These are phyloP conservation scores for Lasiodiplodia theobromae DNA, from an alignment of 2,329 filamentous ascomycete genomes.

Conservation along the genomic window DNA sequence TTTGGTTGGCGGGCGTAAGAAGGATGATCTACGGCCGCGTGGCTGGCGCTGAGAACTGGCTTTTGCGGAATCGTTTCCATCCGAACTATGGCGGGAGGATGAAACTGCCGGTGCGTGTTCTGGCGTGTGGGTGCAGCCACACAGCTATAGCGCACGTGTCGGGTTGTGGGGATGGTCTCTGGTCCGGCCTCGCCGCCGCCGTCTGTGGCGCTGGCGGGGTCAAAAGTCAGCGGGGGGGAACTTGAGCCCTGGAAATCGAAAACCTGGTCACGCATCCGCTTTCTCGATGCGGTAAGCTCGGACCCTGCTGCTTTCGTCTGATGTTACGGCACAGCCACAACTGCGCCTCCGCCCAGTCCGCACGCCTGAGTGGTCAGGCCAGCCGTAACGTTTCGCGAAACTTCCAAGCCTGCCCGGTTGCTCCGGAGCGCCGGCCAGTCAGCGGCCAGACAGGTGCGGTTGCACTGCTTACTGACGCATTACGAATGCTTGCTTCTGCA, in stretches of 20 bases:
- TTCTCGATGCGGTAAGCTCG: not conserved
- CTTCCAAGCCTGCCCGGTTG: not conserved
- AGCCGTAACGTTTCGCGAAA: not conserved
- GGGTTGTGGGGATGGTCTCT: not conserved
- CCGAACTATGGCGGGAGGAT: not conserved
- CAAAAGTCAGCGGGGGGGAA: no score
- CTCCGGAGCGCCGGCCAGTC: not conserved
- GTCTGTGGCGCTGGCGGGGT: not conserved
- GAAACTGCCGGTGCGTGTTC: not conserved
- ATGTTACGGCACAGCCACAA: not conserved
- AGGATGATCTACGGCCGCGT: not conserved
- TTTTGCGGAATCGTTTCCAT: not conserved
- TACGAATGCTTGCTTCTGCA: not conserved
- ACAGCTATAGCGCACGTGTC: not conserved
- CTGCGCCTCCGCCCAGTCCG: not conserved
- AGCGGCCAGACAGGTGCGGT: not conserved
- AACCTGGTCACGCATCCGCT: conserved; percentile 10
- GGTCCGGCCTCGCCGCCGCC: not conserved
- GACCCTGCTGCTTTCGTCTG: not conserved
- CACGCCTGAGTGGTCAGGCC: not conserved
- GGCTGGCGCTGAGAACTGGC: not conserved
- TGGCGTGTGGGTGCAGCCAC: not conserved
- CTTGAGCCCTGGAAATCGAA: no score
- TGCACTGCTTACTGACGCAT: not conserved
- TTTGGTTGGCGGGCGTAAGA: not conserved